These are phyloP conservation scores for Ceratocystis variospora DNA, from an alignment of 2,329 filamentous ascomycete species.

Conservation along the genomic window DNA sequence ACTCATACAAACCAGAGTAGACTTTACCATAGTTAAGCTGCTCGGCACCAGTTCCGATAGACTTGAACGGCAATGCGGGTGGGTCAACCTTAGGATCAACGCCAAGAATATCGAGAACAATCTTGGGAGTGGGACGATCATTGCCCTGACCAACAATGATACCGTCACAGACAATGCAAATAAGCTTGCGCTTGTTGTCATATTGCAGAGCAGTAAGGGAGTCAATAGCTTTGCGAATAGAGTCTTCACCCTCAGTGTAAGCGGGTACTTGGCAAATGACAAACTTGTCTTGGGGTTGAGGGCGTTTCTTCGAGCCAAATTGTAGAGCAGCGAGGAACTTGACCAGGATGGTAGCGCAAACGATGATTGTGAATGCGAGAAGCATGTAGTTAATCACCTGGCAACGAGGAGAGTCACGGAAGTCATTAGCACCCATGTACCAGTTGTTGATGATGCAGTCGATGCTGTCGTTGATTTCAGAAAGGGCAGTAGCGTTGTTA, in stretches of 20 bases:
- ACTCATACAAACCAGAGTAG: conserved; percentile 95
- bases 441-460: conserved; percentile 75
- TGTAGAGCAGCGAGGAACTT: conserved; percentile 92
- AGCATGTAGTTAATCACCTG: conserved; percentile 85
- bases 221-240: conserved; percentile 80
- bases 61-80: conserved; percentile 85
- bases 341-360: conserved; percentile 64
- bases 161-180: conserved; percentile 92
- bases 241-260: conserved; percentile 96
- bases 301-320: conserved; percentile 80
- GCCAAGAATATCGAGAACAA: conserved; percentile 90
- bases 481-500: conserved; percentile 38
- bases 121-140: conserved; percentile 91
- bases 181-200: conserved; percentile 95
- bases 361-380: conserved; percentile 69
- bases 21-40: conserved; percentile 98
- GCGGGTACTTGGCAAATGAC: conserved; percentile 97
- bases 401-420: conserved; percentile 62
- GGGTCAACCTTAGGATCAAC: conserved; percentile 96
- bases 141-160: conserved; percentile 94
- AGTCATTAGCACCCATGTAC: conserved; percentile 72
- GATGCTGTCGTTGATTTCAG: conserved; percentile 48
- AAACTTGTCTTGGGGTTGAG: conserved; percentile 90
- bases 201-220: conserved; percentile 90
- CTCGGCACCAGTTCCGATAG: conserved; percentile 72